Evolutionary conservation across 208 protist genomes (phyloP).

Genomic region (Endotrypanum monterogeii): DNA sequence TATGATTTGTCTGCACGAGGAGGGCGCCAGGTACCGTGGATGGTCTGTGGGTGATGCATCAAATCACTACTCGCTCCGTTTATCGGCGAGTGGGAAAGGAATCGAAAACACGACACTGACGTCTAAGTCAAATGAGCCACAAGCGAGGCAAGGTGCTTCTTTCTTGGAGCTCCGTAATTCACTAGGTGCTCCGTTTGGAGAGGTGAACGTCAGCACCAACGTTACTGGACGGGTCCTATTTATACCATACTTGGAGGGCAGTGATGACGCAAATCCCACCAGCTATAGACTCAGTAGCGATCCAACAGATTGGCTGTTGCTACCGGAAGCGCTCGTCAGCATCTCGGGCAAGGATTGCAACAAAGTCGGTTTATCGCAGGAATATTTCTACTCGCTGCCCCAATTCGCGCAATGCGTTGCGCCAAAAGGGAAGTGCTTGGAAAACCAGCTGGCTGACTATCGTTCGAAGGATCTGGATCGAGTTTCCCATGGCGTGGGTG

Average conservation of each 20-base stretch:
- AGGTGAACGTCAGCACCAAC: conserved; percentile 3
- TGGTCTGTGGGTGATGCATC: conserved; percentile 29
- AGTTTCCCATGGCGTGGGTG: conserved; percentile 30
- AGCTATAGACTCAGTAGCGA: conserved; percentile 12
- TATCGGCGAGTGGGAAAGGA: conserved; percentile 27
- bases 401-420: conserved; percentile 33
- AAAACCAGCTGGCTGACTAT: conserved; percentile 63
- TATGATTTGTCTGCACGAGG: conserved; percentile 19
- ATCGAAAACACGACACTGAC: conserved; percentile 15
- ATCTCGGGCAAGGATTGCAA: conserved; percentile 56
- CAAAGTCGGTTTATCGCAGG: conserved; percentile 60
- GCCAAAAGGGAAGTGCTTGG: conserved; percentile 45
- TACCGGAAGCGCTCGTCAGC: conserved; percentile 51
- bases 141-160: conserved; percentile 8
- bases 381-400: conserved; percentile 44
- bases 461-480: conserved; percentile 36
- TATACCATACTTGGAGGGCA: conserved; percentile 26
- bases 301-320: conserved; percentile 59
- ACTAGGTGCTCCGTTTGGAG: conserved; percentile 1
- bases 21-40: conserved; percentile 40
- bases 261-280: background rate
- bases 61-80: conserved; percentile 38
- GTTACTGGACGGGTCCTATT: conserved; percentile 49
- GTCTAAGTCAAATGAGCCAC: conserved; percentile 24
- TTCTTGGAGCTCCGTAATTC: conserved; percentile 14